Percentiles rank a stretch among this genome's conserved stretches.
Conservation (phyloP, 768 basidiomycete genomes). For the Tricholoma sp. region DNA sequence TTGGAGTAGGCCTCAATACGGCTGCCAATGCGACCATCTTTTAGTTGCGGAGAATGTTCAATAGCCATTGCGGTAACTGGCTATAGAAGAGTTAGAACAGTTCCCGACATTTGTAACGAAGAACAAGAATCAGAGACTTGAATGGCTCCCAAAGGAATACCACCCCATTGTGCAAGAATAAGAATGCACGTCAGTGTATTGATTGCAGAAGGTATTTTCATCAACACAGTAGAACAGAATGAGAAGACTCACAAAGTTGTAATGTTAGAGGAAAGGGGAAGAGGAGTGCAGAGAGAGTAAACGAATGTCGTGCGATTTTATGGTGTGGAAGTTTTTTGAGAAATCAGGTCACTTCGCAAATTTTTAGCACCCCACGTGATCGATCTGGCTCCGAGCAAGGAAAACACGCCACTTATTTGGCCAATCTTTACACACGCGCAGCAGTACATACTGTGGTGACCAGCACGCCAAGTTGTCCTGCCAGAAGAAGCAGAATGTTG, state of each 20-base stretch:
- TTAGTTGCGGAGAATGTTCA: slow-evolving; percentile 11
- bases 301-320: slow-evolving; percentile 23
- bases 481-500: too few relatives aligned
- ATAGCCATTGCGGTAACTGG: slow-evolving; percentile 10
- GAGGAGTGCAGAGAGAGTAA: slow-evolving; percentile 8
- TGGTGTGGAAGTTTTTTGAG: slow-evolving; percentile 4
- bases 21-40: slow-evolving; percentile 57
- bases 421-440: too few relatives aligned
- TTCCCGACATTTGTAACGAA: neutral
- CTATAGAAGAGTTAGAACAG: slow-evolving; percentile 3
- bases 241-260: slow-evolving; percentile 9
- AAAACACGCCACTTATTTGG: neutral
- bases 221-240: neutral
- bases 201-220: neutral
- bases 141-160: slow-evolving; percentile 34
- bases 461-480: too few relatives aligned
- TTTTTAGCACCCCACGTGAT: slow-evolving; percentile 10
- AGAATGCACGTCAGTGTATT: slow-evolving; percentile 19
- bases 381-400: neutral
- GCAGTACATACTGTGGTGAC: neutral
- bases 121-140: slow-evolving; percentile 31
- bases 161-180: slow-evolving; percentile 21
- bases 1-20: slow-evolving; percentile 84
- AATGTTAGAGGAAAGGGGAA: neutral
- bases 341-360: slow-evolving; percentile 23